Percentiles rank a stretch among this genome's conserved stretches.
phyloP scores from a whole-genome alignment of 2,329 filamentous ascomycete species.

The Dryadomyces quercus-mongolicae region DNA sequence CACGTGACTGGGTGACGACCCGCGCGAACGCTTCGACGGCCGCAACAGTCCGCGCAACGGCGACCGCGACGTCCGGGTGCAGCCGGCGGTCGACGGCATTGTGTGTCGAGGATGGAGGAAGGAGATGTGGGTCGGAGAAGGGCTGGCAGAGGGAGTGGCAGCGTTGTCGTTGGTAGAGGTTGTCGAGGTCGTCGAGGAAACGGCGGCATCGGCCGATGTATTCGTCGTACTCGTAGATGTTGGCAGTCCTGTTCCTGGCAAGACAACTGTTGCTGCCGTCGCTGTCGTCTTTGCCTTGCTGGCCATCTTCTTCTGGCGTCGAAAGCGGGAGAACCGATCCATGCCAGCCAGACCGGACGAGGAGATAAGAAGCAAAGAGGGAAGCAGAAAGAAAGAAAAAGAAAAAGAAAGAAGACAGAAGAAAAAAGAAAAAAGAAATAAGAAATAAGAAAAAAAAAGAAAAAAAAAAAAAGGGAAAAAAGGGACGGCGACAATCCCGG shows the following conservation, averaged over 20 bases:
- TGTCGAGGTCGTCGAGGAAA: background rate
- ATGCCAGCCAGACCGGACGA: constrained; percentile 10
- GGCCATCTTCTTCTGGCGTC: constrained; percentile 16
- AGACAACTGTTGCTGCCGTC: constrained; percentile 1
- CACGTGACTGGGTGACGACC: background rate
- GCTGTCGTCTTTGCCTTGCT: constrained; percentile 3
- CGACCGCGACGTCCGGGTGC: background rate
- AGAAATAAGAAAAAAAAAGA: background rate
- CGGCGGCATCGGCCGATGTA: background rate
- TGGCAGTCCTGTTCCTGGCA: background rate
- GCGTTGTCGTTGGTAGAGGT: background rate
- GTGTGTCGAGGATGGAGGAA: background rate
- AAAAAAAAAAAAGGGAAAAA: background rate
- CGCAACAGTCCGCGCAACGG: background rate
- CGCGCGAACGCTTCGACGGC: background rate
- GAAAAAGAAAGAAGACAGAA: background rate
- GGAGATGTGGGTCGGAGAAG: too few relatives aligned
- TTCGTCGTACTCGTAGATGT: too few relatives aligned
- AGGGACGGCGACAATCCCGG: background rate
- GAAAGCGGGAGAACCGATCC: constrained; percentile 20
- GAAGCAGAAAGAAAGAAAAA: background rate
- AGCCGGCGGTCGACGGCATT: background rate
- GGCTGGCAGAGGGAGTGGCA: background rate
- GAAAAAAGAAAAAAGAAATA: background rate
- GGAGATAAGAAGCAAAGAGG: background rate